Evolutionary conservation across 768 basidiomycete species (phyloP).

Genomic region (Russula griseocarnosa): DNA sequence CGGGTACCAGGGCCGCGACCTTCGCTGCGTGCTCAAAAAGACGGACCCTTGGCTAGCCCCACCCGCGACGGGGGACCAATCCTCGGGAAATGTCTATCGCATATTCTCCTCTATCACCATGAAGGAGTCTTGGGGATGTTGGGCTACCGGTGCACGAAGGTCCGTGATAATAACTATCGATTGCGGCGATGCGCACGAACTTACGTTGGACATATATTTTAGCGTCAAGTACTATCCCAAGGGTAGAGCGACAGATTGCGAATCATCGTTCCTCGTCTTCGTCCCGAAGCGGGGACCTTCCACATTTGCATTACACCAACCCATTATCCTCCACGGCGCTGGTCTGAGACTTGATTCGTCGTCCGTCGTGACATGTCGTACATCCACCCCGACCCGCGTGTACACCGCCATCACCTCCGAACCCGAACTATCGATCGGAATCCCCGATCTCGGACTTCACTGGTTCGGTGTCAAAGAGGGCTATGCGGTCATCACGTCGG

Average conservation of each 20-base stretch:
- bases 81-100: slow-evolving; percentile 29
- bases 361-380: slow-evolving; percentile 14
- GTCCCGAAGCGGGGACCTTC: slow-evolving; percentile 19
- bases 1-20: slow-evolving; percentile 44
- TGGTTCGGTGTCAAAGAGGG: slow-evolving; percentile 26
- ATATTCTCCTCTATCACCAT: slow-evolving; percentile 26
- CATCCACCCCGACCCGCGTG: slow-evolving; percentile 19
- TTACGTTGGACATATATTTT: not conserved
- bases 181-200: not conserved
- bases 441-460: slow-evolving; percentile 26
- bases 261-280: slow-evolving; percentile 25
- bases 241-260: slow-evolving; percentile 15
- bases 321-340: slow-evolving; percentile 27
- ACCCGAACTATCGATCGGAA: slow-evolving; percentile 12
- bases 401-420: slow-evolving; percentile 22
- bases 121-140: slow-evolving; percentile 35
- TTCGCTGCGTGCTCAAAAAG: slow-evolving; percentile 38
- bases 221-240: slow-evolving; percentile 26
- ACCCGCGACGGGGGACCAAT: slow-evolving; percentile 30
- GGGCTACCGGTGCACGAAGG: slow-evolving; percentile 32
- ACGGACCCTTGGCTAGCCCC: slow-evolving; percentile 31
- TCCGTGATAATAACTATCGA: slow-evolving; percentile 14
- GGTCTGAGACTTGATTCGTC: slow-evolving; percentile 20
- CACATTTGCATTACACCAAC: slow-evolving; percentile 25
- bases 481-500: slow-evolving; percentile 23